Evolutionary conservation across 352 stramenopile species (phyloP).

Genomic region (Phytophthora melonis): DNA sequence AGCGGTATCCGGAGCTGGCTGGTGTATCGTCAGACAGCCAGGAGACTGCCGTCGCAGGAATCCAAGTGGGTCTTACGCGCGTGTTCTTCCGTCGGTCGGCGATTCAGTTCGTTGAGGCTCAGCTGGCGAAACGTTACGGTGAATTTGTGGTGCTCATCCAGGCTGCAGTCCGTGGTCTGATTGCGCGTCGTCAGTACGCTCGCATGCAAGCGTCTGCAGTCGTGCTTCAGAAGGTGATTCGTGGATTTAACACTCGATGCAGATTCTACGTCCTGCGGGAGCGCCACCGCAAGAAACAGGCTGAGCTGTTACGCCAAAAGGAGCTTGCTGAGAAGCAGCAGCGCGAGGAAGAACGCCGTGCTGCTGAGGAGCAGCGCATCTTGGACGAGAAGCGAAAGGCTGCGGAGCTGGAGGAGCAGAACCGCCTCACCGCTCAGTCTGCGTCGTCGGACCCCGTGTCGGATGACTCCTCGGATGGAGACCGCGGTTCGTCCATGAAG

Average conservation of each 20-base stretch:
- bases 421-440: slow-evolving; percentile 66
- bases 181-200: slow-evolving; percentile 58
- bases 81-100: slow-evolving; percentile 87
- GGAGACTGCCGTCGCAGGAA: slow-evolving; percentile 56
- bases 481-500: slow-evolving; percentile 45
- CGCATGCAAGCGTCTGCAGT: slow-evolving; percentile 56
- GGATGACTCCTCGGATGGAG: slow-evolving; percentile 76
- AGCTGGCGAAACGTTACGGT: slow-evolving; percentile 86
- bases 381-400: slow-evolving; percentile 58
- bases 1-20: slow-evolving; percentile 68
- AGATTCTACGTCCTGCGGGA: slow-evolving; percentile 63
- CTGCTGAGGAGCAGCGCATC: slow-evolving; percentile 38
- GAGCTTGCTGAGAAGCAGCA: slow-evolving; percentile 47
- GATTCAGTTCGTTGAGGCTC: slow-evolving; percentile 88
- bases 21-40: slow-evolving; percentile 50
- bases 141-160: slow-evolving; percentile 91
- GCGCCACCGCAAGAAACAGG: slow-evolving; percentile 58
- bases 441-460: slow-evolving; percentile 77
- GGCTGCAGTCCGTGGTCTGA: slow-evolving; percentile 65
- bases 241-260: slow-evolving; percentile 71
- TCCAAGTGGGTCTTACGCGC: slow-evolving; percentile 83
- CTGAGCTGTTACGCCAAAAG: slow-evolving; percentile 47
- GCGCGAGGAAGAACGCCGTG: slow-evolving; percentile 46
- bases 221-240: slow-evolving; percentile 67
- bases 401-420: slow-evolving; percentile 65